Base-by-base conservation (phyloP, 2,329 filamentous ascomycete genomes). In the Fusarium irregulare region DNA sequence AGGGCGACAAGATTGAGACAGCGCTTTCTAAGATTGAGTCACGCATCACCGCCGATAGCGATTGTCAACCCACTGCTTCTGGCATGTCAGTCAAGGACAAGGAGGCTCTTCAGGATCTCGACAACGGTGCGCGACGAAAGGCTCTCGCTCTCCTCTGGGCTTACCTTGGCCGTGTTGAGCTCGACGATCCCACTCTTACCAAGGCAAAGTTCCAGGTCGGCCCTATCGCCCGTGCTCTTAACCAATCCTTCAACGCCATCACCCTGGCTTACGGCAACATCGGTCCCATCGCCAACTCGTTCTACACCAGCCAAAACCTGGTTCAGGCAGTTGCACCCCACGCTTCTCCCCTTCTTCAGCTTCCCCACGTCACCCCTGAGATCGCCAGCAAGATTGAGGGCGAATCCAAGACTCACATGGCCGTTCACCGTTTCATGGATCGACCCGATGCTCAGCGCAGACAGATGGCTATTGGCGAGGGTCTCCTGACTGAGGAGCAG, bases 141-240 rank as follows among this genome's bases (percentile, higher is more conserved):
- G 91, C 93, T 10, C 85, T 98, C 46, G 93, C 92, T 53, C 86
- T 99, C 60, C 85, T 99, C 18, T 99, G 97, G 96, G 94, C 96
- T 44, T 98, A 99, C 79, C 88, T 98, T 49, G 93, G 93, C 65
- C 92, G 96, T 48, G 85, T 97, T 58, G 93, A 97, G 75, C 87
- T 99, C 25, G 91, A 92, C 45, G 94, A 97, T 76, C 80, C 87
- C 56, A 85, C 87, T 32, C 85, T 98, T 56, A 91, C 97, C 76
- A 90, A 90, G 78, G 90, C 94, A 80, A 99, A 98, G 83, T 94
- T 92, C 78, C 91, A 96, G 79, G 89, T 96, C 66, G 94, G 93
- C 21, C 94, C 95, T 20, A 92, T 96, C 66, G 96, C 95, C 28
- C 89, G 94, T 65, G 87, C 89, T 49, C 87, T 99, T 66, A 97